phyloP scores from a whole-genome alignment of 1,284 basidiomycete species.

The Heliocybe sulcata region DNA sequence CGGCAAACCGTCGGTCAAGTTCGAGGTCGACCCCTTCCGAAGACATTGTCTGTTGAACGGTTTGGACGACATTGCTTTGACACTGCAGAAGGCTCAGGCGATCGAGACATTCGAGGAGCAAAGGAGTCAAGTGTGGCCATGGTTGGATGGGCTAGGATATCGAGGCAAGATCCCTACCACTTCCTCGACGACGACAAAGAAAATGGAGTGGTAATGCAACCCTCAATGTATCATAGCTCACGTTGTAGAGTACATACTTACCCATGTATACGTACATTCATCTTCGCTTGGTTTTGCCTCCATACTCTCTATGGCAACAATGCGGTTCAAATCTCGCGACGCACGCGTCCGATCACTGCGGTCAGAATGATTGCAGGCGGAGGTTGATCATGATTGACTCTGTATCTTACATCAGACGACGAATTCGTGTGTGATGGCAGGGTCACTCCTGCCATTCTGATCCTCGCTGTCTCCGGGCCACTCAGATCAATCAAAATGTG shows the following conservation, averaged over 20 bases:
- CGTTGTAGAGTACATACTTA: neutral
- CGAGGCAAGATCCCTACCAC: constrained; percentile 65
- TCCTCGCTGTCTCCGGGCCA: too few species aligned
- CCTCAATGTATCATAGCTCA: too few species aligned
- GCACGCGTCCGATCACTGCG: too few species aligned
- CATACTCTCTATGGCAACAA: too few species aligned
- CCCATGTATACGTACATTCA: neutral
- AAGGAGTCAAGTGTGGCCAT: constrained; percentile 78
- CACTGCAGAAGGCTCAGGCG: constrained; percentile 65
- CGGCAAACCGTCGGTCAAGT: constrained; percentile 68
- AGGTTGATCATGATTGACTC: too few species aligned
- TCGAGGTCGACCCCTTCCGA: constrained; percentile 83
- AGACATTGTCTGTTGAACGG: constrained; percentile 91
- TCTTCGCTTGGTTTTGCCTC: too few species aligned
- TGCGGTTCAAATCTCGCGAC: too few species aligned
- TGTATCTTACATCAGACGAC: too few species aligned
- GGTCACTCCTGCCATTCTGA: too few species aligned
- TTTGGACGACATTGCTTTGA: constrained; percentile 90
- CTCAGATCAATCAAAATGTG: too few species aligned
- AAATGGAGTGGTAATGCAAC: constrained; percentile 69
- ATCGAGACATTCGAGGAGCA: constrained; percentile 77
- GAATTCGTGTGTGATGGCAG: too few species aligned
- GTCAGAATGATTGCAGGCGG: too few species aligned
- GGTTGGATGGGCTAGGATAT: constrained; percentile 92
- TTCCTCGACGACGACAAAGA: constrained; percentile 31